Evolutionary conservation across 176 grass and related monocot genomes (phyloP).

Genomic region (Aegilops tauschii): DNA sequence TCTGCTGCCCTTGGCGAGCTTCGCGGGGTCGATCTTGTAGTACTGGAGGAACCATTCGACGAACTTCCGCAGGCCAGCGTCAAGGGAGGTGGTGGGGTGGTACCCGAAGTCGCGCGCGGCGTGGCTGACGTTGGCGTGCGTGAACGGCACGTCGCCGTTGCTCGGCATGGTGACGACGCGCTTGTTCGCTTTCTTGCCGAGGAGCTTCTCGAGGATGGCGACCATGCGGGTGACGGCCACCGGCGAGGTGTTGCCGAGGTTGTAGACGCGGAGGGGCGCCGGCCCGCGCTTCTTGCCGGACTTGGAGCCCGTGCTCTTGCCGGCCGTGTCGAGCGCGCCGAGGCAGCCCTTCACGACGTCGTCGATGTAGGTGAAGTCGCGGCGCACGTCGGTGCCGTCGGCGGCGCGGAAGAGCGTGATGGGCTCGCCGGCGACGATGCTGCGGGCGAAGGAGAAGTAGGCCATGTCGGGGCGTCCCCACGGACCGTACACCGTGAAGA

Average conservation of each 20-base stretch:
- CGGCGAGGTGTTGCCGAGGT: constrained; percentile 92
- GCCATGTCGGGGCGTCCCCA: constrained; percentile 99
- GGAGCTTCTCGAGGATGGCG: constrained; percentile 68
- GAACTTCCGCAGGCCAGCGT: constrained; percentile 65
- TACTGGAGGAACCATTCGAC: constrained; percentile 84
- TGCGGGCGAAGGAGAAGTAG: constrained; percentile 82
- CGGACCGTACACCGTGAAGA: constrained; percentile 97
- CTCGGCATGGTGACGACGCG: constrained; percentile 74
- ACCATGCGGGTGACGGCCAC: constrained; percentile 86
- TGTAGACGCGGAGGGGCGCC: constrained; percentile 81
- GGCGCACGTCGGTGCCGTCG: constrained; percentile 55
- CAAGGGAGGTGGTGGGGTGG: constrained; percentile 69
- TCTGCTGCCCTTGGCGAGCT: not conserved
- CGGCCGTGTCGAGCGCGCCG: constrained; percentile 80
- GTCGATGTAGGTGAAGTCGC: constrained; percentile 96
- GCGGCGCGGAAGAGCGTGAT: constrained; percentile 71
- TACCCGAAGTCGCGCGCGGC: constrained; percentile 71
- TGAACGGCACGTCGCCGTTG: constrained; percentile 95
- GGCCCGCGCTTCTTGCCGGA: constrained; percentile 55
- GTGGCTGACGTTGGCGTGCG: constrained; percentile 91
- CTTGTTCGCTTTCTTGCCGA: constrained; percentile 92
- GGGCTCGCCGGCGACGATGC: constrained; percentile 73
- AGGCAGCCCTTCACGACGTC: constrained; percentile 84
- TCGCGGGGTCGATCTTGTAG: constrained; percentile 52
- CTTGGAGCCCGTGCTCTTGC: constrained; percentile 65